Evolutionary conservation across 2,329 filamentous ascomycete species (phyloP), one percentile per base, ranked within the genome.

Genomic region (Metarhizium humberi): DNA sequence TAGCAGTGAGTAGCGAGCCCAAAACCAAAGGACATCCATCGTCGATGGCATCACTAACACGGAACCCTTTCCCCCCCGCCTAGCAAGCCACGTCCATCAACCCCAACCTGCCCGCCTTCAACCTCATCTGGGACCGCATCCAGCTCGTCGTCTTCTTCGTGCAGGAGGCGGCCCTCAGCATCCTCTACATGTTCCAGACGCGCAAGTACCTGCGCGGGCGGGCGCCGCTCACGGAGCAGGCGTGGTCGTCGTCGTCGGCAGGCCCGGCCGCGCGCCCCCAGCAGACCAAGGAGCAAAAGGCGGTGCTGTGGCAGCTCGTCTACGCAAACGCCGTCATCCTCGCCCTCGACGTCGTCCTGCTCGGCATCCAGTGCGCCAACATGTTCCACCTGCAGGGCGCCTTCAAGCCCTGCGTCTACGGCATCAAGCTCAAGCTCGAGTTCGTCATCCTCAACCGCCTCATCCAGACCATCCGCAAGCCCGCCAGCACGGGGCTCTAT

Each of bases 111-210:
- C 45, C 51, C 6, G 53, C 57, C 30, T 57, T 57, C 51, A 59
- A 77, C 57, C 69, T 71, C 25, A 63, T 76, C 56, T 64, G 77
- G 67, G 78, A 81, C 58, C 75, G 76, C 58, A 69, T 80, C 25
- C 78, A 81, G 63, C 75, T 80, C 65, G 77, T 75, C 14, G 70
- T 76, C 5, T 81, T 79, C 62, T 79, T 75, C 59, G 56, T 78
- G 16, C 78, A 81, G 62, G 78, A 81, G 58, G 71, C 76, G 43
- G 69, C 77, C 55, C 71, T 81, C 51, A 78, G 76, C 3, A 70
- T 69, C 0, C 63, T 79, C n/a, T 81, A 78, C 63, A 78, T 81
- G 14, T 59, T 54, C 32, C 55, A 60, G 40, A 62, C 60, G 4
- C 59, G 56, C 32, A 58, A 56, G 16, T 58, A 55, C 40, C 50